phyloP scores from a whole-genome alignment of 2,329 filamentous ascomycete genomes.

The Exserohilum turcica region DNA sequence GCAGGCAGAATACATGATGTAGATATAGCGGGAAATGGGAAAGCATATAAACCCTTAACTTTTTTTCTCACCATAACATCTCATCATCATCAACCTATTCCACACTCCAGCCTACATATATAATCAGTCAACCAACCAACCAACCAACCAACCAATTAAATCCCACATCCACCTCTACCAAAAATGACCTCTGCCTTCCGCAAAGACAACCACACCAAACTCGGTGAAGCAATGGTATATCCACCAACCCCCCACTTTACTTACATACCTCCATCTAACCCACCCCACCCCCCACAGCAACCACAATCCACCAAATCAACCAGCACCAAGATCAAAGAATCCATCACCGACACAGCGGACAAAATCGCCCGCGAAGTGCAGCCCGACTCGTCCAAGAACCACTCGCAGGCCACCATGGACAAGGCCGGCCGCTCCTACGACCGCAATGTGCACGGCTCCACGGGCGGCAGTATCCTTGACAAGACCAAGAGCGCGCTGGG shows the following conservation, averaged over 20 bases:
- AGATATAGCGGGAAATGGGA: constrained; percentile 8
- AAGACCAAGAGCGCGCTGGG: constrained; percentile 57
- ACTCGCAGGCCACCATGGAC: constrained; percentile 55
- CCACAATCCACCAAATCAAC: constrained; percentile 67
- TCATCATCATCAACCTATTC: not conserved
- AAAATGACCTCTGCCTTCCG: constrained; percentile 67
- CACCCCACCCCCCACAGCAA: constrained; percentile 45
- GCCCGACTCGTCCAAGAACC: constrained; percentile 60
- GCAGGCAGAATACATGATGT: constrained; percentile 32
- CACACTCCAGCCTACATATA: constrained; percentile 17
- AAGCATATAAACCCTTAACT: constrained; percentile 30
- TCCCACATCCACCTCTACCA: constrained; percentile 46
- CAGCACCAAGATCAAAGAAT: constrained; percentile 63
- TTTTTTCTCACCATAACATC: not conserved
- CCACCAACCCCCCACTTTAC: not conserved
- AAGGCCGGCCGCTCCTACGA: constrained; percentile 49
- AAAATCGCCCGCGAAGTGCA: constrained; percentile 52
- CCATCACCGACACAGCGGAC: constrained; percentile 61
- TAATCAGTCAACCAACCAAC: constrained; percentile 24
- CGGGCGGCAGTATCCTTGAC: constrained; percentile 49
- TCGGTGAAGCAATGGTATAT: constrained; percentile 54
- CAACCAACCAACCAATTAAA: constrained; percentile 22
- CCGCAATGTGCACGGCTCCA: constrained; percentile 44
- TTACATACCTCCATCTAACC: not conserved
- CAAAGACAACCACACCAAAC: constrained; percentile 65